These are phyloP conservation scores for Penicillium sp. DNA, from an alignment of 2,329 filamentous ascomycete genomes.

Conservation along the genomic window DNA sequence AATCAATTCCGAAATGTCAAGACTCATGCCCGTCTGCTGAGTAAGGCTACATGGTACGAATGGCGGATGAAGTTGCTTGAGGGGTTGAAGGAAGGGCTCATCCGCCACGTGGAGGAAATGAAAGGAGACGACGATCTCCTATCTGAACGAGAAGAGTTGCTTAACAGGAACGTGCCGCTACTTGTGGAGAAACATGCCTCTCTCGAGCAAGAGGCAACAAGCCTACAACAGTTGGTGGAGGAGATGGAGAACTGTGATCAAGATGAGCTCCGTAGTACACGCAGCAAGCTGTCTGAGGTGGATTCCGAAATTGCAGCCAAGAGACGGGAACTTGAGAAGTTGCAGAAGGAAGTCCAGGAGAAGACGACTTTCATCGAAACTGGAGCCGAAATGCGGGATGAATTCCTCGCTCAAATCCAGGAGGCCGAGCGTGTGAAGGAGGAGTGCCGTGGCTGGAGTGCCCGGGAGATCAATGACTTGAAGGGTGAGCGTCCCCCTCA, in stretches of 20 bases:
- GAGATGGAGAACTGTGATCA: constrained; percentile 67
- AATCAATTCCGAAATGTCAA: constrained; percentile 98
- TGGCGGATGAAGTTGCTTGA: constrained; percentile 90
- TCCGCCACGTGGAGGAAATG: constrained; percentile 75
- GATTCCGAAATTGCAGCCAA: constrained; percentile 71
- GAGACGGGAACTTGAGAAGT: constrained; percentile 63
- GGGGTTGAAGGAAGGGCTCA: constrained; percentile 76
- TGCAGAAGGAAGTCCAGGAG: constrained; percentile 66
- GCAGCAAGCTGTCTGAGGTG: constrained; percentile 64
- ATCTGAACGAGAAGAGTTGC: constrained; percentile 64
- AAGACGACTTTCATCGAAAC: constrained; percentile 65
- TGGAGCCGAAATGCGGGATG: constrained; percentile 65
- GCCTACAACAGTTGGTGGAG: constrained; percentile 68
- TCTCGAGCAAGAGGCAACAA: constrained; percentile 64
- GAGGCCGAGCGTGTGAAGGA: constrained; percentile 81
- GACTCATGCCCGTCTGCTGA: constrained; percentile 81
- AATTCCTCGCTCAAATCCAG: constrained; percentile 71
- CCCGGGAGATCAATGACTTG: constrained; percentile 73
- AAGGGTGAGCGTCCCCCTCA: constrained; percentile 60
- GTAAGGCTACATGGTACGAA: constrained; percentile 97
- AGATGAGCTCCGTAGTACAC: constrained; percentile 70
- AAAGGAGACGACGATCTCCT: constrained; percentile 68
- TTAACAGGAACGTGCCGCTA: constrained; percentile 66
- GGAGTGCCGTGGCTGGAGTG: constrained; percentile 85
- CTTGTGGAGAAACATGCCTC: constrained; percentile 61